Percentiles rank a stretch among this genome's conserved stretches.
Conservation (phyloP, 371 early-diverging fungal species). For the Lichtheimia ornata region DNA sequence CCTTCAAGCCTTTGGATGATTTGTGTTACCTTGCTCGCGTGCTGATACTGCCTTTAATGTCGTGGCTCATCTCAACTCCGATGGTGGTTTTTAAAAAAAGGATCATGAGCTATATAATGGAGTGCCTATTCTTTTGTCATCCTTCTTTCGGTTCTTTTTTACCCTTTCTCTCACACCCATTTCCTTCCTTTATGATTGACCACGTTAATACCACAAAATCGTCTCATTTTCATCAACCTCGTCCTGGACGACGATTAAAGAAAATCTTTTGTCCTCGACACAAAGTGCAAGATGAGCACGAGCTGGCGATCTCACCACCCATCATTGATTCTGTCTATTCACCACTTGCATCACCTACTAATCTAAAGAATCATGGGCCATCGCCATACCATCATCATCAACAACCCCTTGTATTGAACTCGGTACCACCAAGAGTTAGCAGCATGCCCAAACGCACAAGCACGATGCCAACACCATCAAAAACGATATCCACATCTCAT, state of each 20-base stretch:
- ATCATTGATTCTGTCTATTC: conserved; percentile 8
- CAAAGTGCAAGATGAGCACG: conserved; percentile 3
- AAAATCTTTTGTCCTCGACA: conserved; percentile 16
- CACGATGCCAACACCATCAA: conserved; percentile 1
- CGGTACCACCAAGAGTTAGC: conserved; percentile 17
- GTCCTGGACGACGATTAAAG: conserved; percentile 15
- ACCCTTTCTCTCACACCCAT: neutral
- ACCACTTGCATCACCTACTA: conserved; percentile 17
- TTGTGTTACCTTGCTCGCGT: conserved; percentile 14
- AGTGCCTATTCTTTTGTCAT: neutral
- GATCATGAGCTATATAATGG: neutral
- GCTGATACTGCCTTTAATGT: conserved; percentile 9
- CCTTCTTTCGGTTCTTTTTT: conserved; percentile 1
- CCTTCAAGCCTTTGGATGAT: neutral
- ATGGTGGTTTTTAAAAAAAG: neutral
- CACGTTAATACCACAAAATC: conserved; percentile 8
- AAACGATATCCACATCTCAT: neutral
- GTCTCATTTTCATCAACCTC: neutral
- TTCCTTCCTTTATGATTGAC: conserved; percentile 13
- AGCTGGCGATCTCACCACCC: conserved; percentile 19
- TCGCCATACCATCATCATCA: neutral
- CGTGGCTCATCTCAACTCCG: conserved; percentile 5
- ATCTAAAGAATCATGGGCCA: neutral
- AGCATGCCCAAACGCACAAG: conserved; percentile 9
- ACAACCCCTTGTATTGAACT: conserved; percentile 6